Percentiles rank a stretch among this genome's conserved stretches.
phyloP scores from a whole-genome alignment of 805 yeast species.

The Hagleromyces aurorensis region DNA sequence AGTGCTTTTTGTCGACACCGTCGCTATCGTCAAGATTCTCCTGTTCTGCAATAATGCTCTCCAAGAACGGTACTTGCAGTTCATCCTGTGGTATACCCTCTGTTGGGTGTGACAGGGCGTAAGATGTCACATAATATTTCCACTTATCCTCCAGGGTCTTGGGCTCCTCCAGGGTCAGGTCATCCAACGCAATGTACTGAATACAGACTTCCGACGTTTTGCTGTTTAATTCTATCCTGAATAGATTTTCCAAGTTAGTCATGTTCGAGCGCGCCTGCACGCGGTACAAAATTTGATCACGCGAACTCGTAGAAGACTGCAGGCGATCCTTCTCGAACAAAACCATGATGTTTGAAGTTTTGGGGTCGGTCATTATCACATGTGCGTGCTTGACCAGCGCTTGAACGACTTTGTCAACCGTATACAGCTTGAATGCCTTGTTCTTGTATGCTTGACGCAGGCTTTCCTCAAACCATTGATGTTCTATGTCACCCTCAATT shows the following conservation, averaged over 20 bases:
- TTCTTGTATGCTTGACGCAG: slow-evolving; percentile 91
- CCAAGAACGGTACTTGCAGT: slow-evolving; percentile 72
- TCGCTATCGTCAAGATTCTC: slow-evolving; percentile 35
- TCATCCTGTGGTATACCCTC: slow-evolving; percentile 84
- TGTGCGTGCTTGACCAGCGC: slow-evolving; percentile 81
- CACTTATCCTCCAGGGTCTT: slow-evolving; percentile 70
- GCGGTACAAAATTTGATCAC: slow-evolving; percentile 84
- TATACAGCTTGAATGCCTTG: slow-evolving; percentile 85
- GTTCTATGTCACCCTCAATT: slow-evolving; percentile 86
- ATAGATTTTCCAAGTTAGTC: slow-evolving; percentile 86
- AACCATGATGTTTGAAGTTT: slow-evolving; percentile 70
- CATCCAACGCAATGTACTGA: slow-evolving; percentile 82
- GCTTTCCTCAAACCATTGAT: slow-evolving; percentile 91
- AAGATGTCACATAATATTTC: slow-evolving; percentile 90
- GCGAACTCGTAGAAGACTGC: slow-evolving; percentile 57
- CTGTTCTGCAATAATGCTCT: slow-evolving; percentile 48
- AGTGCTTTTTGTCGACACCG: slow-evolving; percentile 10
- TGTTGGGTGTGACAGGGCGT: slow-evolving; percentile 91
- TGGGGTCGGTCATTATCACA: slow-evolving; percentile 67
- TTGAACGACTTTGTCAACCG: slow-evolving; percentile 87
- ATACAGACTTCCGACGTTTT: slow-evolving; percentile 47
- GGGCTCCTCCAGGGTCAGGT: slow-evolving; percentile 70
- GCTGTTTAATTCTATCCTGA: slow-evolving; percentile 69
- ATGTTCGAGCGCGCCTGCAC: slow-evolving; percentile 77
- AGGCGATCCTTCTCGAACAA: slow-evolving; percentile 78